Conservation (phyloP, 176 grass and related monocot species). For the Cenchrus fungigraminus region DNA sequence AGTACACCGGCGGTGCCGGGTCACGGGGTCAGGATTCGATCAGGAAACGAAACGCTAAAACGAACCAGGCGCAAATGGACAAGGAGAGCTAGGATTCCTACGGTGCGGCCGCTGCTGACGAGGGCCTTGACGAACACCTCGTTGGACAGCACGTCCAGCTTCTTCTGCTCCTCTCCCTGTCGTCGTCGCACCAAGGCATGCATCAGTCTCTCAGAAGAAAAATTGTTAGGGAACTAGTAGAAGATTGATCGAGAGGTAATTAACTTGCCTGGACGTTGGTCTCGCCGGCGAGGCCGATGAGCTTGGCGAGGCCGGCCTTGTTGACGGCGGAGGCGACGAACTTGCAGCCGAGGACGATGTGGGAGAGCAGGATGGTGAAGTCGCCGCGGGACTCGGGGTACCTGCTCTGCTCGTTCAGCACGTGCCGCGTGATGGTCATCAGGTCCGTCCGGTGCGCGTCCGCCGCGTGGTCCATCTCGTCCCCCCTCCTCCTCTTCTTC, state of each 20-base stretch:
- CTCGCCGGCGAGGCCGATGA: constrained; percentile 87
- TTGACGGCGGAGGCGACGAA: constrained; percentile 95
- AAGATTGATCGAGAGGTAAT: not conserved
- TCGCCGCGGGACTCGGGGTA: constrained; percentile 81
- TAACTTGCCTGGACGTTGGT: constrained; percentile 85
- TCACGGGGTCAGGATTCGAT: not conserved
- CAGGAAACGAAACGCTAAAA: not conserved
- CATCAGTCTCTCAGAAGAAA: not conserved
- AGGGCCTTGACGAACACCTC: constrained; percentile 98
- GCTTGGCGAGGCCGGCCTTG: constrained; percentile 92
- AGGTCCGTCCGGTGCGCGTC: constrained; percentile 84
- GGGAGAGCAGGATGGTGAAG: constrained; percentile 94
- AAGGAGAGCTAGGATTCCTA: constrained; percentile 30
- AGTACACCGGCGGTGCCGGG: no score
- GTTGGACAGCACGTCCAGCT: constrained; percentile 97
- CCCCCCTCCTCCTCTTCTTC: not conserved
- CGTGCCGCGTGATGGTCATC: constrained; percentile 95
- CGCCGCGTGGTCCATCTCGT: constrained; percentile 84
- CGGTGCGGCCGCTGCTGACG: constrained; percentile 91
- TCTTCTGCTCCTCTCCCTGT: constrained; percentile 98
- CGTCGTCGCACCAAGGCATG: not conserved
- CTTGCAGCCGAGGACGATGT: constrained; percentile 99
- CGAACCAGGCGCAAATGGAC: not conserved
- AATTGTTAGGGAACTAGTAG: no score
- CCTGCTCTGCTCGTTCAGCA: constrained; percentile 93